A percentile compares a stretch with the other conserved stretches of the same genome.
Evolutionary conservation across 1,139 yeast genomes (phyloP).

Genomic region (Sugiyamaella xylanicola): DNA sequence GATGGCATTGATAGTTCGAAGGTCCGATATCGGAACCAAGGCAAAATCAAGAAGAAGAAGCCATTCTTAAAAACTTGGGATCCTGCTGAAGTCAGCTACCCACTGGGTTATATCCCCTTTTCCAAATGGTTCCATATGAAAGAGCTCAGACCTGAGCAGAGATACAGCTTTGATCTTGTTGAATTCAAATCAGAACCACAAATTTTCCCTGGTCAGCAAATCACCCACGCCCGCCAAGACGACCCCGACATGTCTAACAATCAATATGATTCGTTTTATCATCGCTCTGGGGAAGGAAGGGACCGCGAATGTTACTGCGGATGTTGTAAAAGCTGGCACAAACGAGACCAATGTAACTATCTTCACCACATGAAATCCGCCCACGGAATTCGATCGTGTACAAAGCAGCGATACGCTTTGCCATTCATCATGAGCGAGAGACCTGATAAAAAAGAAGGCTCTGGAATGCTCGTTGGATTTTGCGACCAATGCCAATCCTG

Average conservation of each 20-base stretch:
- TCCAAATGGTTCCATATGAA: constrained; percentile 28
- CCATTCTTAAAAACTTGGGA: constrained; percentile 29
- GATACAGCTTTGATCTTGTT: constrained; percentile 25
- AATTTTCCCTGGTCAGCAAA: not conserved
- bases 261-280: constrained; percentile 30
- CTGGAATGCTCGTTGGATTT: constrained; percentile 28
- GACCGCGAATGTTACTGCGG: constrained; percentile 32
- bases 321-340: constrained; percentile 31
- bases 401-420: constrained; percentile 29
- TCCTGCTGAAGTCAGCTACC: constrained; percentile 29
- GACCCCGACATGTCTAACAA: constrained; percentile 26
- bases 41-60: constrained; percentile 23
- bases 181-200: constrained; percentile 25
- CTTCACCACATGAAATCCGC: constrained; percentile 34
- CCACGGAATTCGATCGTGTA: constrained; percentile 33
- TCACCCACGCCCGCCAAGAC: constrained; percentile 21
- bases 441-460: constrained; percentile 27
- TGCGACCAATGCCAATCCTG: constrained; percentile 33
- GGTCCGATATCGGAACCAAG: constrained; percentile 10
- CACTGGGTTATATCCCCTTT: constrained; percentile 30
- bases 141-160: constrained; percentile 23
- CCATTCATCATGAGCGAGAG: constrained; percentile 30
- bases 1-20: not conserved
- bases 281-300: constrained; percentile 18
- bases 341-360: constrained; percentile 33